Evolutionary conservation across 768 basidiomycete species (phyloP).

Genomic region (Glaciozyma antarctica): DNA sequence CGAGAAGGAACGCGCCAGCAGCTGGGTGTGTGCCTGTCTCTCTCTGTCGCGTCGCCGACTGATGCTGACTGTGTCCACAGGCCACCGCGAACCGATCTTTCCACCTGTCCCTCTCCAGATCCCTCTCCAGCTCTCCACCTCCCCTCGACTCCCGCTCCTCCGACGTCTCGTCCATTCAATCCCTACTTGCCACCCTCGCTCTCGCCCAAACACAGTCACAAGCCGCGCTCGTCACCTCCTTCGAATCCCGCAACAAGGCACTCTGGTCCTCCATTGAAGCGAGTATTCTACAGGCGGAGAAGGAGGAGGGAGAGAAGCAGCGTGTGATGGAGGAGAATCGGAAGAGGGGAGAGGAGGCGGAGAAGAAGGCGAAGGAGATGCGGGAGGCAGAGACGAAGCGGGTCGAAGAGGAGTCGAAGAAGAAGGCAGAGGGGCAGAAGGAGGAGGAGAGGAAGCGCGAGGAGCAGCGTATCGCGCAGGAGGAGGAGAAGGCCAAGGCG

Average conservation of each 20-base stretch:
- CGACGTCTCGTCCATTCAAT: constrained; percentile 12
- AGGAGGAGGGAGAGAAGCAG: constrained; percentile 14
- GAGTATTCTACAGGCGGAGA: constrained; percentile 14
- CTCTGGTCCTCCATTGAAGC: constrained; percentile 30
- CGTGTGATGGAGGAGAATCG: constrained; percentile 12
- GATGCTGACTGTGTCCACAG: not conserved
- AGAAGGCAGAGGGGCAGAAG: constrained; percentile 39
- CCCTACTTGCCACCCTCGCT: constrained; percentile 19
- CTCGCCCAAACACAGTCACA: constrained; percentile 10
- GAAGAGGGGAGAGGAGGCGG: constrained; percentile 14
- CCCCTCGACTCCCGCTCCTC: not conserved
- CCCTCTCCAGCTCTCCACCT: constrained; percentile 4
- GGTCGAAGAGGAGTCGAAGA: constrained; percentile 35
- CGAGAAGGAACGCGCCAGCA: constrained; percentile 7
- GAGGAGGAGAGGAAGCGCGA: constrained; percentile 36
- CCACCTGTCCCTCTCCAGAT: constrained; percentile 21
- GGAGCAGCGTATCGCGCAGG: constrained; percentile 30
- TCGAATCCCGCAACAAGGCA: constrained; percentile 24
- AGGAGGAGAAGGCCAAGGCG: constrained; percentile 36
- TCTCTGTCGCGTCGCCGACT: not conserved
- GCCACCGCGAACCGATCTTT: constrained; percentile 30
- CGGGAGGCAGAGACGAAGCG: not conserved
- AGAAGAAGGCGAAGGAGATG: constrained; percentile 14
- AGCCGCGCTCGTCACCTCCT: constrained; percentile 15
- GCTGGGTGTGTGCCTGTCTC: constrained; percentile 15